Evolutionary conservation across 108 stramenopile species (phyloP), one percentile per base, ranked within the genome.

Genomic region (Discostella pseudostelligera): DNA sequence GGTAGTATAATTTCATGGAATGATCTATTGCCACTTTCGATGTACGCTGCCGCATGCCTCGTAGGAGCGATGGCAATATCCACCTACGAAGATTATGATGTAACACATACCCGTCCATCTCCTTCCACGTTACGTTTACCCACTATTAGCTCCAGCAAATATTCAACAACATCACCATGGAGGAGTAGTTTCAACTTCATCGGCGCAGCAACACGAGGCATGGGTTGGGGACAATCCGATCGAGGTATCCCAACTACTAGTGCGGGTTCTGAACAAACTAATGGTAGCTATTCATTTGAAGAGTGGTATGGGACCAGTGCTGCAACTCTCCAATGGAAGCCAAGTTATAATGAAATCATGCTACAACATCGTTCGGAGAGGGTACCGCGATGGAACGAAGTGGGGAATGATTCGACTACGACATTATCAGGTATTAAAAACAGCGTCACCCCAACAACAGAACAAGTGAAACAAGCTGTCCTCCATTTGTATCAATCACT

Each of bases 301-400:
- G 58, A 56, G 17, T 77, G 76, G 76, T 77, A 77, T 56, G 76
- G 76, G 44, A 53, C 37, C 10, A 55, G 69, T 66, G 76, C 76
- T 3, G 42, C 64, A 3, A 47, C 64, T 8, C 51, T 79, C 10
- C 66, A 68, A 17, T 47, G 45, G 35, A 76, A 84, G 14, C 88
- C 72, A 3, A 83, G 83, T 16, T 93, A 93, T 67, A 93, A 93
- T 70, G 92, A 93, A 81, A 78, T 93, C 24, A 88, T 93, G 88
- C 55, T 79, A 35, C 35, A 65, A 29, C 92, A 93, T 81, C 72
- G 88, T 28, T 39, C 24, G 39, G 69, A 85, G 43, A 69, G 87
- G 42, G 76, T 92, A 14, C 77, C 87, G 22, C 40, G 62, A 44
- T 92, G 90, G 90, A 80, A 63, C 42, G 37, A 24, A 37, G 8